Evolutionary conservation across 2,329 filamentous ascomycete species (phyloP).

Genomic region (Sporothrix pallida): DNA sequence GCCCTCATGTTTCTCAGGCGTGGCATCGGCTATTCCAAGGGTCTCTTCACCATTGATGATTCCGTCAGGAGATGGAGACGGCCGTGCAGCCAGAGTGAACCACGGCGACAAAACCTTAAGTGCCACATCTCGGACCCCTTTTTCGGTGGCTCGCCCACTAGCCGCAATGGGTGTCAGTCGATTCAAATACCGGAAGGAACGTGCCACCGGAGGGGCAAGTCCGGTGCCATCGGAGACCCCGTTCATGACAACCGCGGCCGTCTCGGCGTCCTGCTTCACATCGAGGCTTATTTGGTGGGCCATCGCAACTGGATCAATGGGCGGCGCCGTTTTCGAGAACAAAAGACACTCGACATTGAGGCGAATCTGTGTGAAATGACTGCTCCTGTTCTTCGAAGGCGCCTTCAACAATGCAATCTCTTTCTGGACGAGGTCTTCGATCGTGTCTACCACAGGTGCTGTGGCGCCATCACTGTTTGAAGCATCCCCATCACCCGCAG

Average conservation of each 20-base stretch:
- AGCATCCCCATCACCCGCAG: too few relatives aligned
- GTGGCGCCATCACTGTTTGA: background rate
- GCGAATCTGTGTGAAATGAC: conserved; percentile 59
- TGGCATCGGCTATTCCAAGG: background rate
- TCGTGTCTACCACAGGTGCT: conserved; percentile 56
- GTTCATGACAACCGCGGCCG: conserved; percentile 51
- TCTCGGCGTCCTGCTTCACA: conserved; percentile 51
- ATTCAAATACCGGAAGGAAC: conserved; percentile 59
- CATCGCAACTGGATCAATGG: conserved; percentile 62
- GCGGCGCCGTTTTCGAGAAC: conserved; percentile 63
- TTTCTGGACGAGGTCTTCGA: conserved; percentile 73
- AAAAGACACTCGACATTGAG: conserved; percentile 67
- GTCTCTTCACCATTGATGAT: background rate
- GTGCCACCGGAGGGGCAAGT: background rate
- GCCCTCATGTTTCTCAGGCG: background rate
- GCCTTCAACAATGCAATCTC: conserved; percentile 70
- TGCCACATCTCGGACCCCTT: conserved; percentile 69
- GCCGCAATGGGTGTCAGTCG: conserved; percentile 59
- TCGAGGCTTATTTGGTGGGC: conserved; percentile 62
- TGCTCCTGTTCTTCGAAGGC: conserved; percentile 47
- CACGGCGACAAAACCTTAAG: conserved; percentile 65
- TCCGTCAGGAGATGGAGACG: conserved; percentile 32
- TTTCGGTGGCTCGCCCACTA: conserved; percentile 69
- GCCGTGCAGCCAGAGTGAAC: conserved; percentile 58
- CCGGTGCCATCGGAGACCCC: conserved; percentile 16